Conservation (phyloP, 306 rosid genomes). For the Cyamopsis tetragonoloba region DNA sequence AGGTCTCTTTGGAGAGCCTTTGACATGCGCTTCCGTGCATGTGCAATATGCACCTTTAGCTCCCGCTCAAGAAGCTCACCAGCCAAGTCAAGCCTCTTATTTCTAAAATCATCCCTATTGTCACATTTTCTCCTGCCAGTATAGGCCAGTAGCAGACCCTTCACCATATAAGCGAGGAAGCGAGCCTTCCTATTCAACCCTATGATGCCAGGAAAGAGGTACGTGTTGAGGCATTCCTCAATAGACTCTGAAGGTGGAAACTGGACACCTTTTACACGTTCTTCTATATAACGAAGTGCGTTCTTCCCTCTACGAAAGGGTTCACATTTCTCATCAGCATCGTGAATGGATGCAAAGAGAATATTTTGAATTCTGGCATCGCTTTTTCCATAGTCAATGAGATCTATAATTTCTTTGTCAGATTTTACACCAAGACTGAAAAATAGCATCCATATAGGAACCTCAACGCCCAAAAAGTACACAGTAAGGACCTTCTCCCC, state of each 20-base stretch:
- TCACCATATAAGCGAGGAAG: constrained; percentile 90
- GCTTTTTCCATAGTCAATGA: constrained; percentile 53
- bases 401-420: constrained; percentile 70
- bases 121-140: constrained; percentile 71
- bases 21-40: constrained; percentile 73
- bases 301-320: constrained; percentile 46
- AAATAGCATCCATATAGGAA: constrained; percentile 84
- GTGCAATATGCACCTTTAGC: constrained; percentile 73
- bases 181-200: constrained; percentile 66
- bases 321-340: constrained; percentile 53
- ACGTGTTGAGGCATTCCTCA: constrained; percentile 59
- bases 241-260: constrained; percentile 75
- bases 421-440: constrained; percentile 79
- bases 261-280: constrained; percentile 40
- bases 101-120: constrained; percentile 84
- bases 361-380: constrained; percentile 61
- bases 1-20: constrained; percentile 94
- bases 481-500: constrained; percentile 69
- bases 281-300: constrained; percentile 46
- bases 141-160: constrained; percentile 72
- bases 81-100: constrained; percentile 89
- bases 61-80: constrained; percentile 87
- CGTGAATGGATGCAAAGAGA: constrained; percentile 67
- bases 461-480: constrained; percentile 68
- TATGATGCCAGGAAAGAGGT: constrained; percentile 59